These are phyloP conservation scores for Yamadazyma diddensiae DNA, from an alignment of 1,139 yeast genomes.

Conservation along the genomic window DNA sequence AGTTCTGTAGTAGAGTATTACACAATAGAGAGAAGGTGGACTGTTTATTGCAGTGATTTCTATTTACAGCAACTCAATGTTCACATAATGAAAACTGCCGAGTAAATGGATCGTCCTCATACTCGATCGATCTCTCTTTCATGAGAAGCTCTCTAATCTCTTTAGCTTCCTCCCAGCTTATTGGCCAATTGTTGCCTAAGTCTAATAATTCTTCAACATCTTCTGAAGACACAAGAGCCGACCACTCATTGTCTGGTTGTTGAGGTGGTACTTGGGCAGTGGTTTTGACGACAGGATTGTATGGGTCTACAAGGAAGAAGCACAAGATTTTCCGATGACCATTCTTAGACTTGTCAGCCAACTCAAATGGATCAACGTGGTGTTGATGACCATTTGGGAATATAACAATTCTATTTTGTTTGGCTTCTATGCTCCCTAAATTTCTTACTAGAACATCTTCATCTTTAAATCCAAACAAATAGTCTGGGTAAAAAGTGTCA, in stretches of 20 bases:
- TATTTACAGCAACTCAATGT: constrained; percentile 6
- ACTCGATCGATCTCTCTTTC: constrained; percentile 27
- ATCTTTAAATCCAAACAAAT: constrained; percentile 31
- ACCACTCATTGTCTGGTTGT: constrained; percentile 35
- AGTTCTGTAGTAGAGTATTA: too few relatives aligned
- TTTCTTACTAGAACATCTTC: constrained; percentile 21
- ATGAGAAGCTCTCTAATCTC: constrained; percentile 27
- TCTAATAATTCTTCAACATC: constrained; percentile 3
- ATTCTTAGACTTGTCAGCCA: constrained; percentile 30
- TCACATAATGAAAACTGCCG: constrained; percentile 13
- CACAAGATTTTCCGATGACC: constrained; percentile 44
- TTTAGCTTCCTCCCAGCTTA: constrained; percentile 24
- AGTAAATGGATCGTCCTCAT: constrained; percentile 7
- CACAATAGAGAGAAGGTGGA: too few relatives aligned
- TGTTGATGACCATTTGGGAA: constrained; percentile 44
- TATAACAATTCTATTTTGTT: constrained; percentile 28
- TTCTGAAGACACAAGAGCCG: constrained; percentile 10
- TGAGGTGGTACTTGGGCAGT: constrained; percentile 41
- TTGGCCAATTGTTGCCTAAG: constrained; percentile 15
- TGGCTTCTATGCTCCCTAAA: constrained; percentile 26
- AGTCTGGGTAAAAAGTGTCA: constrained; percentile 23
- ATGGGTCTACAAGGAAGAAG: constrained; percentile 40
- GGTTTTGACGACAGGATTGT: constrained; percentile 25
- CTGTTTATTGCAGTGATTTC: too few relatives aligned
- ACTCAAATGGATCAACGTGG: constrained; percentile 38